Percentiles rank a stretch among this genome's conserved stretches.
Conservation (phyloP, 176 grass and related monocot species). For the Miscanthus lutarioriparius region DNA sequence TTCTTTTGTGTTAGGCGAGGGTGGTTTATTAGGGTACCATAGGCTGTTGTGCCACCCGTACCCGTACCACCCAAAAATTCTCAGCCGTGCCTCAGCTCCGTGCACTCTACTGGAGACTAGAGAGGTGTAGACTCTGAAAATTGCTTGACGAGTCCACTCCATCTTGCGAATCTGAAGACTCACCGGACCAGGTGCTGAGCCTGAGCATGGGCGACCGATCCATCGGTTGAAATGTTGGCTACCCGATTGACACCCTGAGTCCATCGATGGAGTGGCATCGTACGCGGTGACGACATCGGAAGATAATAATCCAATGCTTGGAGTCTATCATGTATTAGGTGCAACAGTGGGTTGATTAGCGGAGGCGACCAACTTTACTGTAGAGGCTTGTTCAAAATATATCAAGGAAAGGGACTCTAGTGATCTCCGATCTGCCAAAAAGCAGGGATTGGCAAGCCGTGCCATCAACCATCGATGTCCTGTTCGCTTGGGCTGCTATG, state of each 20-base stretch:
- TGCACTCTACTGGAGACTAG: background rate
- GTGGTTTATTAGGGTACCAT: background rate
- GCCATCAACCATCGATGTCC: too few relatives aligned
- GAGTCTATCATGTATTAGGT: background rate
- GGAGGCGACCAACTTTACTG: background rate
- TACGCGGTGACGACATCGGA: background rate
- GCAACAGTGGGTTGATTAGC: background rate
- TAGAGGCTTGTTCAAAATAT: background rate
- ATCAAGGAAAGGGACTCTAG: background rate
- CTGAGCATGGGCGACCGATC: background rate
- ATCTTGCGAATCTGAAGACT: background rate
- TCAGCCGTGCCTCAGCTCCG: background rate
- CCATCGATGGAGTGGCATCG: background rate
- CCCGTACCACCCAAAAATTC: background rate
- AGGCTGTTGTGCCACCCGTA: background rate
- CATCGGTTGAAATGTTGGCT: constrained; percentile 21
- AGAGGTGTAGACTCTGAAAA: background rate
- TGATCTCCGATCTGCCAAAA: background rate
- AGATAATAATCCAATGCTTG: background rate
- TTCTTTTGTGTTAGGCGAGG: constrained; percentile 22
- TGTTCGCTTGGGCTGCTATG: too few relatives aligned
- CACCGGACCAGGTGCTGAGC: too few relatives aligned
- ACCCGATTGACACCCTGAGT: background rate
- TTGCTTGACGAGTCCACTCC: background rate
- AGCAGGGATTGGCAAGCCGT: too few relatives aligned